Evolutionary conservation across 2,329 filamentous ascomycete species (phyloP), one percentile per base, ranked within the genome.

Genomic region (Monosporascus sp.): DNA sequence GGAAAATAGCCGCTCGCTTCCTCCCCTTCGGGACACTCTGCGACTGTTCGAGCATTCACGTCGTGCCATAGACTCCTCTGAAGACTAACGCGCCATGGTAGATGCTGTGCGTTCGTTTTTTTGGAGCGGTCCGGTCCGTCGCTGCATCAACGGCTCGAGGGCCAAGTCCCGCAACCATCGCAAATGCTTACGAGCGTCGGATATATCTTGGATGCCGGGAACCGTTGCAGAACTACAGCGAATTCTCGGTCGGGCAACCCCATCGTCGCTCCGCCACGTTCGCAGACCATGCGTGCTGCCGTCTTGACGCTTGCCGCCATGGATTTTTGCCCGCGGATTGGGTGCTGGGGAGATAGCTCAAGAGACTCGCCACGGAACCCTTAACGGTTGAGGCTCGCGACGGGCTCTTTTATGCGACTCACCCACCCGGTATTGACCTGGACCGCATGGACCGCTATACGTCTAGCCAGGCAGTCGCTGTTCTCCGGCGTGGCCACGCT

Each of bases 371-470:
- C 49, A 57, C 27, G 54, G 52, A 8, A 14, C 43, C 14, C 8
- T 24, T 57, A 4, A 47, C 43, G n/a, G 31, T n/a, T 5, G 54
- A 54, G 8, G 31, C 20, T 8, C 51, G 48, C 0, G 50, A 58
- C 11, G 59, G 59, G 57, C 49, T 58, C 11, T 61, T 59, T 43
- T 52, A 58, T 40, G 46, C 54, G 3, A 58, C 47, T 16, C 54
- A 52, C 9, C 52, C 19, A 9, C 59, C 55, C 1, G 53, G 37
- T 22, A 7, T 37, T 2, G 52, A 16, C 14, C 31, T 54, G 5
- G 58, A 60, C 37, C 19, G 31, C 5, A 55, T 53, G 49, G 41
- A 52, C 43, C 41, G 48, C 7, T 52, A 22, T 22, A 3, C 38
- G 3, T 48, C 49, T 9, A 58, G 52, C 44, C 45, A 56, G 3